Evolutionary conservation across 495 filamentous ascomycete genomes (phyloP).

Genomic region (Schizothecium vesticola): DNA sequence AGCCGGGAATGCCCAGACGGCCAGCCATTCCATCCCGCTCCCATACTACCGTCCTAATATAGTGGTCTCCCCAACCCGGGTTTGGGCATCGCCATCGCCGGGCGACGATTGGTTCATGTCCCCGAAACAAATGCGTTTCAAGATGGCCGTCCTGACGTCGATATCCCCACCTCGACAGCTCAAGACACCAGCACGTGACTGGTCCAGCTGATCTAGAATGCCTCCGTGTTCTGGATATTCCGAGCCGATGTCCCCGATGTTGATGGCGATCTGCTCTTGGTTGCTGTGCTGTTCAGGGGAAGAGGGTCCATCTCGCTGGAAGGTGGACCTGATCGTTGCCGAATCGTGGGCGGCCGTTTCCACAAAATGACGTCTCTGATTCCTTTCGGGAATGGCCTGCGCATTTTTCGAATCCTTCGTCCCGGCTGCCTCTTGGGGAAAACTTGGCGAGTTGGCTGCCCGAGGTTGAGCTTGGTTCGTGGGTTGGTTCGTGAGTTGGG

Average conservation of each 20-base stretch:
- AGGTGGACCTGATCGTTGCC: neutral
- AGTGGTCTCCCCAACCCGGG: neutral
- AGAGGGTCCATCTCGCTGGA: neutral
- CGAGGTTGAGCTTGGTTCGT: too few relatives aligned
- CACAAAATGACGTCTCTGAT: neutral
- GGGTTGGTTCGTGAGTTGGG: too few relatives aligned
- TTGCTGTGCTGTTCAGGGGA: neutral
- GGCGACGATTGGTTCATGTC: neutral
- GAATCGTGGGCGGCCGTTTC: neutral
- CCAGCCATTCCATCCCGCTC: neutral
- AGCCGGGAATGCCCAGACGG: neutral
- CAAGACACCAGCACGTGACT: neutral
- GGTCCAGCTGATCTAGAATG: neutral
- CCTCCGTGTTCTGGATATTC: neutral
- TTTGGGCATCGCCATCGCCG: neutral
- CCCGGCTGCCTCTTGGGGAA: neutral
- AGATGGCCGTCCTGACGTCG: neutral
- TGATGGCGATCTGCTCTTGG: neutral
- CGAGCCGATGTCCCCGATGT: neutral
- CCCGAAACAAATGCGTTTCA: neutral
- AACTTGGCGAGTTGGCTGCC: neutral
- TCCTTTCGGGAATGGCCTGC: neutral
- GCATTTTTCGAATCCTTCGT: neutral
- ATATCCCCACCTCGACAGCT: neutral
- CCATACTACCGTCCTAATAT: neutral